Percentiles rank a stretch among this genome's conserved stretches.
These are phyloP conservation scores for Nakazawaea ambrosiae DNA, from an alignment of 805 yeast genomes.

Conservation along the genomic window DNA sequence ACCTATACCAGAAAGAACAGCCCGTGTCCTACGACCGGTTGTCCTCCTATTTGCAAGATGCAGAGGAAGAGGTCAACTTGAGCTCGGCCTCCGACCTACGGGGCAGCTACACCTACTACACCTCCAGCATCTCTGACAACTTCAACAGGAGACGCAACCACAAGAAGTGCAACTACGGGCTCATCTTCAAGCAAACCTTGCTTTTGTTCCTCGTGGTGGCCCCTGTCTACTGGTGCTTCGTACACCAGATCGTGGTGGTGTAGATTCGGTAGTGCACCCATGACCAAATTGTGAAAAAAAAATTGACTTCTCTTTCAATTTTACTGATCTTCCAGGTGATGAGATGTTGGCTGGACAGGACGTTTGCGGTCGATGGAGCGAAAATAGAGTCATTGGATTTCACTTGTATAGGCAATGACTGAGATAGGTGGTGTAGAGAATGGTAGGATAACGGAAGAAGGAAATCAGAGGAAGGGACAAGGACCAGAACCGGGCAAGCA, in stretches of 20 bases:
- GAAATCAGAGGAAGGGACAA: too few species aligned
- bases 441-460: too few species aligned
- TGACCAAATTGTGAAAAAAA: too few species aligned
- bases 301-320: too few species aligned
- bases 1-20: constrained; percentile 1
- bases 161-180: constrained; percentile 1
- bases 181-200: neutral
- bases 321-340: too few species aligned
- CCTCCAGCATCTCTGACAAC: constrained; percentile 2
- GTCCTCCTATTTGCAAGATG: constrained; percentile 1
- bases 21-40: constrained; percentile 8
- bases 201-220: constrained; percentile 1
- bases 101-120: constrained; percentile 9
- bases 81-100: constrained; percentile 1
- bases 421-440: too few species aligned
- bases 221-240: constrained; percentile 4
- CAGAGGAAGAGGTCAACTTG: constrained; percentile 2
- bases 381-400: too few species aligned
- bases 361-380: too few species aligned
- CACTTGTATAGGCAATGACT: too few species aligned
- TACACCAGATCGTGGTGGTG: constrained; percentile 14
- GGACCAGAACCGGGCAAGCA: too few species aligned
- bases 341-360: too few species aligned
- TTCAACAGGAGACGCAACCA: constrained; percentile 1
- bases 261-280: too few species aligned